Conservation (phyloP, 768 basidiomycete species). For the Xerocomus brunneocitrinus region DNA sequence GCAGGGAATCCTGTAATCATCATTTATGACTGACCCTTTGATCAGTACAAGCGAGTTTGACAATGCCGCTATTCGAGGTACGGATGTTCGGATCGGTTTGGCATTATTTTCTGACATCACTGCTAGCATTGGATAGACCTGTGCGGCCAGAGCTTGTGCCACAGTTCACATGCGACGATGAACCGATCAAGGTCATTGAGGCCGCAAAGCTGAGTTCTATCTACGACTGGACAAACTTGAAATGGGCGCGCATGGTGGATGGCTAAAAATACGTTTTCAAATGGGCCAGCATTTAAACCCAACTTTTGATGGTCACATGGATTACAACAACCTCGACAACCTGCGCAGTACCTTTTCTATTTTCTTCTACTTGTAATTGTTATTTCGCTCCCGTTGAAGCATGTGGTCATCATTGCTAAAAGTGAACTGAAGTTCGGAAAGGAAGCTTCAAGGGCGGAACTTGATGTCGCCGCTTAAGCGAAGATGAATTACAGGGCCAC, state of each 20-base stretch:
- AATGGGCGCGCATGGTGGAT: constrained; percentile 1
- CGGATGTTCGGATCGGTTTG: neutral
- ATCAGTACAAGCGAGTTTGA: constrained; percentile 23
- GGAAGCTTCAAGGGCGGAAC: constrained; percentile 19
- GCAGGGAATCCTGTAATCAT: neutral
- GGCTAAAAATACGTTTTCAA: constrained; percentile 10
- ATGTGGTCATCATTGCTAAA: constrained; percentile 9
- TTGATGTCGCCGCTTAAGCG: constrained; percentile 21
- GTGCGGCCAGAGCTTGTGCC: constrained; percentile 22
- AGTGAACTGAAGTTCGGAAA: constrained; percentile 9
- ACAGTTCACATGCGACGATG: neutral
- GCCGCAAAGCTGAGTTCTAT: constrained; percentile 3
- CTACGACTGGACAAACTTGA: constrained; percentile 21
- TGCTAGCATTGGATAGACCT: constrained; percentile 14
- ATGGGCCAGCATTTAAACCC: neutral
- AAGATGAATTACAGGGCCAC: constrained; percentile 24
- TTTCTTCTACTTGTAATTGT: constrained; percentile 21
- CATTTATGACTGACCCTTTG: constrained; percentile 3
- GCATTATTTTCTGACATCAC: constrained; percentile 9
- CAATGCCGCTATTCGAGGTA: constrained; percentile 18
- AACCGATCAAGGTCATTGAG: constrained; percentile 6
- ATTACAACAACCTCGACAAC: neutral
- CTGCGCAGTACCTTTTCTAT: constrained; percentile 19
- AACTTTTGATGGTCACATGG: constrained; percentile 5
- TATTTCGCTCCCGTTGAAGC: neutral